A percentile compares a stretch with the other conserved stretches of the same genome.
Evolutionary conservation across 2,329 filamentous ascomycete genomes (phyloP).

Genomic region (Colletotrichum salicis): DNA sequence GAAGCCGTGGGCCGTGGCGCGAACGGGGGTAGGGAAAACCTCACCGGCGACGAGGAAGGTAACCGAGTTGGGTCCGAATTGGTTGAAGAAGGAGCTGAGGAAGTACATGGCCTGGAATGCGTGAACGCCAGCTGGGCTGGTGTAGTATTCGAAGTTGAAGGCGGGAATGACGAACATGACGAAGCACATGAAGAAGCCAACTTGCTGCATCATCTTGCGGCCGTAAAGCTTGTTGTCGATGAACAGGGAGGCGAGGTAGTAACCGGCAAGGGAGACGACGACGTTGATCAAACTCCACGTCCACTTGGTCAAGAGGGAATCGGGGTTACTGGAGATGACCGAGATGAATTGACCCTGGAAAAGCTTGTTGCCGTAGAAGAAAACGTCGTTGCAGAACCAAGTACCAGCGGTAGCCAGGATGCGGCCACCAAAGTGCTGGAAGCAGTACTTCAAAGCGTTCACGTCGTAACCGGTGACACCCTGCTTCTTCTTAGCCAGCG

Average conservation of each 20-base stretch:
- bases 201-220: conserved; percentile 94
- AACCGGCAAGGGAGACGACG: conserved; percentile 84
- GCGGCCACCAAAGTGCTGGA: conserved; percentile 86
- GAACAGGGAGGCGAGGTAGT: conserved; percentile 88
- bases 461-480: conserved; percentile 89
- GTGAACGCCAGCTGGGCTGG: conserved; percentile 74
- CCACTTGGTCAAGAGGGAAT: conserved; percentile 87
- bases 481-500: conserved; percentile 81
- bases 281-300: conserved; percentile 94
- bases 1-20: conserved; percentile 93
- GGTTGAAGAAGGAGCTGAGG: conserved; percentile 97
- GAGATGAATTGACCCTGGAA: conserved; percentile 93
- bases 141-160: conserved; percentile 90
- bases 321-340: conserved; percentile 76
- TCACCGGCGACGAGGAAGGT: conserved; percentile 97
- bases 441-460: conserved; percentile 81
- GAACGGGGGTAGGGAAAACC: conserved; percentile 94
- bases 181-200: conserved; percentile 94
- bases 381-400: conserved; percentile 98
- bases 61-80: conserved; percentile 95
- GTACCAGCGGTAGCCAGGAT: conserved; percentile 85
- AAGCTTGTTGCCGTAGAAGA: conserved; percentile 99
- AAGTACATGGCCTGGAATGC: conserved; percentile 99
- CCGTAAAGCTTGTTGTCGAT: conserved; percentile 98
- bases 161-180: conserved; percentile 92